These are phyloP conservation scores for Phialocephala sp. DNA, from an alignment of 2,329 filamentous ascomycete species.

Conservation along the genomic window DNA sequence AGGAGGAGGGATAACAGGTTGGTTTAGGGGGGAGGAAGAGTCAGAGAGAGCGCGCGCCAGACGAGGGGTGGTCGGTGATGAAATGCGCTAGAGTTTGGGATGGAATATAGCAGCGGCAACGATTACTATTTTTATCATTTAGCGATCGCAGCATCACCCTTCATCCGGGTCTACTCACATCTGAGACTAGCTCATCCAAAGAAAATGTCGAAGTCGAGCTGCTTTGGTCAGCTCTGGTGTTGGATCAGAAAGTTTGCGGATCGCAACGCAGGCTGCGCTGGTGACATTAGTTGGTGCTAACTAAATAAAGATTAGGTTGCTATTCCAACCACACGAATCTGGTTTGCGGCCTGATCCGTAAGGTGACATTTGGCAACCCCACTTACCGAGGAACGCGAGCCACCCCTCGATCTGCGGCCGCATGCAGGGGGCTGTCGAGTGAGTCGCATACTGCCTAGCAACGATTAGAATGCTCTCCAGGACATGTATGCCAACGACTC, in stretches of 20 bases:
- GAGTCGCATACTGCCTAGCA: too few relatives aligned
- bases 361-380: too few relatives aligned
- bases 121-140: conserved; percentile 23
- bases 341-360: too few relatives aligned
- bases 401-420: too few relatives aligned
- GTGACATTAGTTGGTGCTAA: conserved; percentile 22
- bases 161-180: conserved; percentile 25
- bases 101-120: conserved; percentile 24
- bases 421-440: too few relatives aligned
- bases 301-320: conserved; percentile 22
- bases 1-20: too few relatives aligned
- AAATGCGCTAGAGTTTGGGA: conserved; percentile 28
- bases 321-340: too few relatives aligned
- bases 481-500: too few relatives aligned
- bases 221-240: conserved; percentile 17
- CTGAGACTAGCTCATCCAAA: conserved; percentile 28
- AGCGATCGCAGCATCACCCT: conserved; percentile 26
- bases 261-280: too few relatives aligned
- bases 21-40: conserved; percentile 12
- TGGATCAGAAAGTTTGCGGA: too few relatives aligned
- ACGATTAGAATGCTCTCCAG: too few relatives aligned
- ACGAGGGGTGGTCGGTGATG: conserved; percentile 26
- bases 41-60: conserved; percentile 12
- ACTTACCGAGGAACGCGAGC: too few relatives aligned
- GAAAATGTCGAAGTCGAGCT: conserved; percentile 24